Conservation (phyloP, 495 filamentous ascomycete genomes). For the Hyaloscypha variabilis region DNA sequence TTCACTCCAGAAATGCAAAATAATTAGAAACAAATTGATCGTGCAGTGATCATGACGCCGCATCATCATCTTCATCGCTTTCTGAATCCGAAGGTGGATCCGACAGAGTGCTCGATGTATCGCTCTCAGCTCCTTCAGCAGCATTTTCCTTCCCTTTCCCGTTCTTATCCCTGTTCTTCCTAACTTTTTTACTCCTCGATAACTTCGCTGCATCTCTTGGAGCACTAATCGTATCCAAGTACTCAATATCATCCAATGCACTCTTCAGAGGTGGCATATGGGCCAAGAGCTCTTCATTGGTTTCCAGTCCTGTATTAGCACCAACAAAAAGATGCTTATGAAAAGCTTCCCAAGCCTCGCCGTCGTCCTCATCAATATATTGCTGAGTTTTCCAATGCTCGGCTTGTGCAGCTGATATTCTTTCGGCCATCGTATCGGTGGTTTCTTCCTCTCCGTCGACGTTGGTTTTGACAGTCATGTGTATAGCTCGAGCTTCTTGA, state of each 20-base stretch:
- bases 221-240: conserved; percentile 67
- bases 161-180: conserved; percentile 36
- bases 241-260: conserved; percentile 56
- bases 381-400: conserved; percentile 67
- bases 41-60: conserved; percentile 3
- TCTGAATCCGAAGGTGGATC: conserved; percentile 16
- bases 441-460: conserved; percentile 55
- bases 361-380: conserved; percentile 70
- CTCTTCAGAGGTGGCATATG: conserved; percentile 52
- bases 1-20: conserved; percentile 7
- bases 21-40: neutral
- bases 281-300: conserved; percentile 6
- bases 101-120: conserved; percentile 14
- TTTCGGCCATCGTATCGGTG: conserved; percentile 53
- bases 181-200: conserved; percentile 47
- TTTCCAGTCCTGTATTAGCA: conserved; percentile 6
- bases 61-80: neutral
- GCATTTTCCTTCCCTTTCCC: conserved; percentile 20
- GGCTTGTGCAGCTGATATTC: conserved; percentile 58
- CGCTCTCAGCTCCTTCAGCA: conserved; percentile 17
- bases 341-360: conserved; percentile 64
- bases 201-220: conserved; percentile 38
- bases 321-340: conserved; percentile 58
- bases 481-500: conserved; percentile 62
- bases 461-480: conserved; percentile 66